These are phyloP conservation scores for Rubus idaeus DNA, from an alignment of 306 rosid genomes.

Conservation along the genomic window DNA sequence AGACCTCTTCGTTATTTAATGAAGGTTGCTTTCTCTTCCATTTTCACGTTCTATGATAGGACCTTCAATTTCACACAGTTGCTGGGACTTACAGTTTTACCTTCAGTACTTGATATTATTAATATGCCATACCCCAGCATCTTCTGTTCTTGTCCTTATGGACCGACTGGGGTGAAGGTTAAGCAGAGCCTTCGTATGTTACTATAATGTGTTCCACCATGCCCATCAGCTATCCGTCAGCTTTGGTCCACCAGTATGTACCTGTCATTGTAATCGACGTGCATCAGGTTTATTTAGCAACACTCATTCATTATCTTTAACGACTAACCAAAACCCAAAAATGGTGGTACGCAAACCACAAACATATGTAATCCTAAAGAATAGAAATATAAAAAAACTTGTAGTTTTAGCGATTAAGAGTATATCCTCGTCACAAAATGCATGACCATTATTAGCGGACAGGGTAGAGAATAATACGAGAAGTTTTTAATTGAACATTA, in stretches of 20 bases:
- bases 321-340: neutral
- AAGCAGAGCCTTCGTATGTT: neutral
- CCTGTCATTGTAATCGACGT: neutral
- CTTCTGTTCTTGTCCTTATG: neutral
- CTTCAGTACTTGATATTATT: neutral
- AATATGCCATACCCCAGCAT: neutral
- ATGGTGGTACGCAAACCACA: neutral
- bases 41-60: neutral
- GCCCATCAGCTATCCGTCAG: neutral
- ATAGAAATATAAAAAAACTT: neutral
- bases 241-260: neutral
- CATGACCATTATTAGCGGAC: too few relatives aligned
- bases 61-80: neutral
- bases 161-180: neutral
- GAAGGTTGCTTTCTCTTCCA: neutral
- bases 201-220: neutral
- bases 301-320: neutral
- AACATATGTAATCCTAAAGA: neutral
- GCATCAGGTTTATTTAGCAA: neutral
- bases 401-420: too few relatives aligned
- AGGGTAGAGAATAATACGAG: too few relatives aligned
- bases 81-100: neutral
- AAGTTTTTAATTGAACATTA: too few relatives aligned
- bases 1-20: slow-evolving; percentile 2
- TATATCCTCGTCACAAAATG: too few relatives aligned